These are phyloP conservation scores for Paramecium caudatum DNA, from an alignment of 73 alveolate genomes.

Conservation along the genomic window DNA sequence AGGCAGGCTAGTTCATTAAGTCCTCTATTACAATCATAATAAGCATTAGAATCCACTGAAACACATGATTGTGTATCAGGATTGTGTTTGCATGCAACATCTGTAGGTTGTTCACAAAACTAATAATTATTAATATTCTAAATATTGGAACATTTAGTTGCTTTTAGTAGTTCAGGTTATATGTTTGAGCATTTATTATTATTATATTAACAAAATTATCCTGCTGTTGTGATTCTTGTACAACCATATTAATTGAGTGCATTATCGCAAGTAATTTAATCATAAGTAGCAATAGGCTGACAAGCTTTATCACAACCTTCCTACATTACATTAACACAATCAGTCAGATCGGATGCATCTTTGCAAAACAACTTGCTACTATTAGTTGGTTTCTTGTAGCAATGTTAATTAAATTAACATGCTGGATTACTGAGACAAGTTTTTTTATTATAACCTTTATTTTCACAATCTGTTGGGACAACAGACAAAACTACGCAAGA, in stretches of 20 bases:
- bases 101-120: slow-evolving; percentile 18
- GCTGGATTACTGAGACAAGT: not conserved
- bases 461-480: not conserved
- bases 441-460: not conserved
- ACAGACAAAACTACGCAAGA: not conserved
- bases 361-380: not conserved
- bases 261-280: not conserved
- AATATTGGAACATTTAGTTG: not conserved
- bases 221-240: not conserved
- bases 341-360: not conserved
- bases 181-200: not conserved
- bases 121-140: not conserved
- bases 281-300: not conserved
- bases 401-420: not conserved
- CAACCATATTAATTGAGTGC: slow-evolving; percentile 10
- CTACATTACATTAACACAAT: not conserved
- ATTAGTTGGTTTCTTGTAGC: not conserved
- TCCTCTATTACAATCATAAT: not conserved
- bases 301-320: slow-evolving; percentile 7
- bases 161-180: not conserved
- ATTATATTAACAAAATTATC: not conserved
- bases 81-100: not conserved
- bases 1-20: slow-evolving; percentile 9
- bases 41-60: too few relatives aligned
- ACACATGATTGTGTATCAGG: not conserved